Conservation (phyloP, 2,329 filamentous ascomycete species). For the Magnaporthiopsis rhizophila region DNA sequence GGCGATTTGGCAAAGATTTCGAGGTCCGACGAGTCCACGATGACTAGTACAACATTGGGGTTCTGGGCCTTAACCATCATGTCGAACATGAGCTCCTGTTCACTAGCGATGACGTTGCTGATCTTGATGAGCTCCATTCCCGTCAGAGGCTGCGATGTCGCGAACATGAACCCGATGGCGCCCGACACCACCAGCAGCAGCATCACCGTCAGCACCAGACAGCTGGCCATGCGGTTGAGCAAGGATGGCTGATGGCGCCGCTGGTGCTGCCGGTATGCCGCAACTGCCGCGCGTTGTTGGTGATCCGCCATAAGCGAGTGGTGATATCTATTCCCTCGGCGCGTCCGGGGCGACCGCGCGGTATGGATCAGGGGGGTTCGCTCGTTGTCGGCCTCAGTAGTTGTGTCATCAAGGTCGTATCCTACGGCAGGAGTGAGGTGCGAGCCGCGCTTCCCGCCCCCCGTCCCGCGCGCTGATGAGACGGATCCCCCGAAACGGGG, state of each 20-base stretch:
- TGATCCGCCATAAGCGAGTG: not conserved
- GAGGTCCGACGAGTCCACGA: constrained; percentile 77
- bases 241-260: constrained; percentile 43
- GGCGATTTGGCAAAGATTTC: constrained; percentile 93
- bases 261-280: constrained; percentile 48
- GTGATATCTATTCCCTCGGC: constrained; percentile 25
- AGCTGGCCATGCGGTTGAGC: constrained; percentile 72
- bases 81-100: constrained; percentile 93
- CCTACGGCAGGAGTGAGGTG: constrained; percentile 38
- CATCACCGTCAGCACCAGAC: constrained; percentile 74
- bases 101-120: constrained; percentile 82
- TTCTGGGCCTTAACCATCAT: constrained; percentile 82
- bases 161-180: constrained; percentile 80
- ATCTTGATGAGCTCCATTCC: constrained; percentile 74
- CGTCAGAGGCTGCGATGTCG: constrained; percentile 78
- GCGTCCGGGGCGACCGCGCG: constrained; percentile 49
- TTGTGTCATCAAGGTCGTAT: constrained; percentile 72
- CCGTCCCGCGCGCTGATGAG: constrained; percentile 15
- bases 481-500: constrained; percentile 41
- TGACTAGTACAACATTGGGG: constrained; percentile 84
- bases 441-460: constrained; percentile 12
- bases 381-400: constrained; percentile 74
- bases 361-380: constrained; percentile 67
- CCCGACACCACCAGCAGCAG: constrained; percentile 76
- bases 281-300: constrained; percentile 31